Percentiles rank a stretch among this genome's conserved stretches.
Conservation (phyloP, 345 rosid species). For the Eucalyptus paniculata region DNA sequence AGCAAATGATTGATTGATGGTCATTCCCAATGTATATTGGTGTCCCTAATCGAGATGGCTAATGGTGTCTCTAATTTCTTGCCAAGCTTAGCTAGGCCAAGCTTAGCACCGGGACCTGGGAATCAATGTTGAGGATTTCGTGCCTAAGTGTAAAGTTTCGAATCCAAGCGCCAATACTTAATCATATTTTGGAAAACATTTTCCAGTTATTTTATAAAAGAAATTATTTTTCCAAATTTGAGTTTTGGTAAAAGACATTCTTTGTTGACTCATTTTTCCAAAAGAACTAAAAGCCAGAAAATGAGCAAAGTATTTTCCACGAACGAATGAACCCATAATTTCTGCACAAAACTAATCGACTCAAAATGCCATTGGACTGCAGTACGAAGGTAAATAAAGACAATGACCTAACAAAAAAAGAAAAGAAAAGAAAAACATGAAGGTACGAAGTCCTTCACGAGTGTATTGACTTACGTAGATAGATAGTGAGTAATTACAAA, state of each 20-base stretch:
- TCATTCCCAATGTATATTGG: not conserved
- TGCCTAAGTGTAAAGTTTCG: not conserved
- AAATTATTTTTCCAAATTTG: not conserved
- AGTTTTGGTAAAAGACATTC: not conserved
- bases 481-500: not conserved
- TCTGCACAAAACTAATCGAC: not conserved
- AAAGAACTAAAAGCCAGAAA: no score
- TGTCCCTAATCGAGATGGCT: not conserved
- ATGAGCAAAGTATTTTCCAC: not conserved
- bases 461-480: not conserved
- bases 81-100: not conserved
- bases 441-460: not conserved
- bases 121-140: not conserved
- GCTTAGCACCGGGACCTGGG: not conserved
- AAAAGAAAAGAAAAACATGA: not conserved
- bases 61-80: not conserved
- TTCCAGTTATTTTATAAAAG: accelerated
- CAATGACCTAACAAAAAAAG: not conserved
- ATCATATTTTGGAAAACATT: no score
- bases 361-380: not conserved
- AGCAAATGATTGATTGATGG: not conserved
- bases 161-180: not conserved
- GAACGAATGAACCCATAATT: not conserved
- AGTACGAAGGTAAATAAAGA: not conserved
- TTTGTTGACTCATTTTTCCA: not conserved